Conservation (phyloP, 805 yeast genomes). For the Myxozyma geophila region DNA sequence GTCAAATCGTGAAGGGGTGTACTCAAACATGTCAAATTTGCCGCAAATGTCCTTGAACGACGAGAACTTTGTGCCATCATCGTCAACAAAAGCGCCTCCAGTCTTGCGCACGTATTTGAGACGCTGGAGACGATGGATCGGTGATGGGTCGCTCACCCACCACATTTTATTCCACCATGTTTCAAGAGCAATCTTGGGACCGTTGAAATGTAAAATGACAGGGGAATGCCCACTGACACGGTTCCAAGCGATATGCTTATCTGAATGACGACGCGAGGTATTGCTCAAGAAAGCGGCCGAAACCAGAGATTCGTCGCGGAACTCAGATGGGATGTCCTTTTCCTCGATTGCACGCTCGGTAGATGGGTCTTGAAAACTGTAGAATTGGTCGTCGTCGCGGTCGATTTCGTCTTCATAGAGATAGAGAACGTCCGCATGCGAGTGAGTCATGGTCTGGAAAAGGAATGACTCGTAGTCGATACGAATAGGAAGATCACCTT, state of each 20-base stretch:
- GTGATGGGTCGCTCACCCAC: slow-evolving; percentile 33
- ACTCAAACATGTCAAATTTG: slow-evolving; percentile 31
- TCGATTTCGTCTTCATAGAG: slow-evolving; percentile 31
- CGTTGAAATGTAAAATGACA: slow-evolving; percentile 35
- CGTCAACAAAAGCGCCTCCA: slow-evolving; percentile 33
- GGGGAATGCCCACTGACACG: slow-evolving; percentile 30
- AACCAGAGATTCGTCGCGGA: slow-evolving; percentile 17
- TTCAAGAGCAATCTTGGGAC: slow-evolving; percentile 34
- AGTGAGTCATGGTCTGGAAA: slow-evolving; percentile 37
- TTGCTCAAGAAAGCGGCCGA: slow-evolving; percentile 18
- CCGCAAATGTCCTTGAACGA: slow-evolving; percentile 33
- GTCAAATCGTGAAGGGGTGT: slow-evolving; percentile 23
- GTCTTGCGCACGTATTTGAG: slow-evolving; percentile 27
- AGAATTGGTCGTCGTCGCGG: slow-evolving; percentile 8
- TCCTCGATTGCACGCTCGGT: slow-evolving; percentile 1
- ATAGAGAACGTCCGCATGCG: slow-evolving; percentile 31
- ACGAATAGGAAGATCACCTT: slow-evolving; percentile 31
- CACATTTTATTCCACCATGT: slow-evolving; percentile 38
- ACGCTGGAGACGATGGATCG: slow-evolving; percentile 26
- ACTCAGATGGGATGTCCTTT: slow-evolving; percentile 10
- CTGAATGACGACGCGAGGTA: slow-evolving; percentile 13
- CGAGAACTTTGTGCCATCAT: slow-evolving; percentile 25
- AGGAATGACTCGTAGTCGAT: slow-evolving; percentile 32
- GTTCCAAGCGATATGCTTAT: slow-evolving; percentile 33
- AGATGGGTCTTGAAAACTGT: slow-evolving; percentile 11